These are phyloP conservation scores for Fusarium sp. DNA, from an alignment of 2,329 filamentous ascomycete species.

Conservation along the genomic window DNA sequence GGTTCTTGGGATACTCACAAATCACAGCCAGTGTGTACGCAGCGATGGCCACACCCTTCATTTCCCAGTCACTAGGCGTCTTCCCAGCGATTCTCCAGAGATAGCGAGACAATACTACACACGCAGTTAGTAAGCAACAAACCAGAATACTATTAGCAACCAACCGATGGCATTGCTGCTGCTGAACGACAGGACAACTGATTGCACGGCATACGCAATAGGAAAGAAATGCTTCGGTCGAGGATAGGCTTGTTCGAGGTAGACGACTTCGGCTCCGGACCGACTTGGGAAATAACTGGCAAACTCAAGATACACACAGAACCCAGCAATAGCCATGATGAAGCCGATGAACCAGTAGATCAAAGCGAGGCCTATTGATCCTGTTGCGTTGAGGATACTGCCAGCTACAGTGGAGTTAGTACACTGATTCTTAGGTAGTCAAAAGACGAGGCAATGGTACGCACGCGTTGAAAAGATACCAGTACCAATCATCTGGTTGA, in stretches of 20 bases:
- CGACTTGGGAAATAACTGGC: constrained; percentile 74
- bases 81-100: constrained; percentile 66
- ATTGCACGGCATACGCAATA: constrained; percentile 71
- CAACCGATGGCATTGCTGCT: constrained; percentile 68
- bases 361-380: constrained; percentile 69
- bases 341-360: constrained; percentile 74
- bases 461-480: constrained; percentile 72
- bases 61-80: constrained; percentile 66
- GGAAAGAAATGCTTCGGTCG: constrained; percentile 73
- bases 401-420: not conserved
- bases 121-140: not conserved
- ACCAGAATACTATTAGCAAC: rapidly evolving
- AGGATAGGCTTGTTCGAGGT: constrained; percentile 74
- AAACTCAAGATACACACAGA: constrained; percentile 71
- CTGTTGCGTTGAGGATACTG: constrained; percentile 66
- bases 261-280: constrained; percentile 73
- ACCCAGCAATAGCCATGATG: constrained; percentile 64
- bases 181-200: constrained; percentile 71
- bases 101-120: constrained; percentile 68
- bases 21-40: constrained; percentile 66
- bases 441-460: constrained; percentile 38
- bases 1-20: rapidly evolving
- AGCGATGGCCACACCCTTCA: constrained; percentile 73
- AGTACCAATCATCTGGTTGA: constrained; percentile 72
- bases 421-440: not conserved